Evolutionary conservation across 2,329 filamentous ascomycete species (phyloP), one percentile per base, ranked within the genome.

Genomic region (Aspergillus brunneoviolaceus): DNA sequence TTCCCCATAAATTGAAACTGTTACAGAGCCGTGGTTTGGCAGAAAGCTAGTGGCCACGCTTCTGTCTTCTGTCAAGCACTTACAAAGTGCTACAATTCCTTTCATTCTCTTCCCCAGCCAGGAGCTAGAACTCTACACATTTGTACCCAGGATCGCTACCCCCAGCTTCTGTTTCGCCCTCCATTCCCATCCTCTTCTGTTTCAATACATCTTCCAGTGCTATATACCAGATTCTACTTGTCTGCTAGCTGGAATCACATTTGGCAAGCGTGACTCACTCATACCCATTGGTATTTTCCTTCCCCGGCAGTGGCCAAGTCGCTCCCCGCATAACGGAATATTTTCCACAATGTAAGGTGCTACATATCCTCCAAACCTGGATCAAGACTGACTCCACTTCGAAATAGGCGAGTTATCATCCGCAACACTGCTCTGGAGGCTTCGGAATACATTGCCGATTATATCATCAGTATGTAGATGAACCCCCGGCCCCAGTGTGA

Each of bases 341-440:
- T 29, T 25, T 14, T 42, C 60, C 64, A 68, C 49, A 54, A 72
- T 73, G 70, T 72, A 67, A 54, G 67, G 49, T 11, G 35, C 60
- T 29, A 45, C 23, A 42, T 27, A 25, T 33, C 4, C 31, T 58
- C 23, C 4, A 31, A 16, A 31, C 12, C 21, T 23, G 25, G 35
- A 62, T 69, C 62, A 65, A 31, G 35, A 49, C 49, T 35, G 60
- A 51, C 25, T 39, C 57, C 55, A 12, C 5, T 25, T 6, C 5
- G 51, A 16, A 50, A 68, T 69, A 95, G 91, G 91, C 88, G 90
- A 80, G 85, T 95, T 71, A 93, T 95, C 76, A 90, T 95, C 73
- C 85, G 90, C 74, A 87, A 93, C 74, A 84, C 91, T 70, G 82
- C 88, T 67, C 76, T 82, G 57, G 80, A 83, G 63, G 89, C 89